phyloP scores from a whole-genome alignment of 163 green algal species.

The Prototheca cutis region DNA sequence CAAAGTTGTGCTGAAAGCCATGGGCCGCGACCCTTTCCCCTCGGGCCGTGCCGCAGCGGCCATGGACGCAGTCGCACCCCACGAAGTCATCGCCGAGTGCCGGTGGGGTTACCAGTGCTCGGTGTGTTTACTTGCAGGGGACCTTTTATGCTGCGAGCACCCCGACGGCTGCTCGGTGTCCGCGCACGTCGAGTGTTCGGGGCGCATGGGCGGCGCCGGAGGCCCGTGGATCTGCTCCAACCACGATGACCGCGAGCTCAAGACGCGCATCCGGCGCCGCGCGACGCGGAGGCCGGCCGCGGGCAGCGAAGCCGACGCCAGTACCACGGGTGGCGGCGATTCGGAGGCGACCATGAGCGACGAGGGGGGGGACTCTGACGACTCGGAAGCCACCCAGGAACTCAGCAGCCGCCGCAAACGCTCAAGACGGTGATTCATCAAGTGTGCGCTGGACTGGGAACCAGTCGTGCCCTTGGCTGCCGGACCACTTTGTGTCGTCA shows the following conservation, averaged over 20 bases:
- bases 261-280: constrained; percentile 20
- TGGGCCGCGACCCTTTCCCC: constrained; percentile 28
- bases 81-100: constrained; percentile 19
- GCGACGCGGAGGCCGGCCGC: not conserved
- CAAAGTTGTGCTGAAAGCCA: constrained; percentile 26
- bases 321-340: constrained; percentile 1
- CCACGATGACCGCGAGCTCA: constrained; percentile 26
- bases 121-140: constrained; percentile 26
- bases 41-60: constrained; percentile 10
- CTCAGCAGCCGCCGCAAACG: constrained; percentile 7
- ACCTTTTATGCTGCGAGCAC: constrained; percentile 39
- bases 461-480: too few species aligned
- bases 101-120: constrained; percentile 33
- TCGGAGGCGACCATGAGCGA: constrained; percentile 18
- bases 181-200: constrained; percentile 25
- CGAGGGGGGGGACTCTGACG: constrained; percentile 1
- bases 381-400: constrained; percentile 14
- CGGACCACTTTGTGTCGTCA: too few species aligned
- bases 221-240: constrained; percentile 29
- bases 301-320: not conserved
- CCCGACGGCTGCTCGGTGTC: constrained; percentile 21
- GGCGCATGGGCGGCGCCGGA: constrained; percentile 2
- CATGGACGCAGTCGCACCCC: constrained; percentile 16
- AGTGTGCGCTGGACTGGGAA: too few species aligned
- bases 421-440: not conserved